Base-by-base conservation (phyloP, 192 early-diverging fungal genomes). In the Coemansia pectinata region DNA sequence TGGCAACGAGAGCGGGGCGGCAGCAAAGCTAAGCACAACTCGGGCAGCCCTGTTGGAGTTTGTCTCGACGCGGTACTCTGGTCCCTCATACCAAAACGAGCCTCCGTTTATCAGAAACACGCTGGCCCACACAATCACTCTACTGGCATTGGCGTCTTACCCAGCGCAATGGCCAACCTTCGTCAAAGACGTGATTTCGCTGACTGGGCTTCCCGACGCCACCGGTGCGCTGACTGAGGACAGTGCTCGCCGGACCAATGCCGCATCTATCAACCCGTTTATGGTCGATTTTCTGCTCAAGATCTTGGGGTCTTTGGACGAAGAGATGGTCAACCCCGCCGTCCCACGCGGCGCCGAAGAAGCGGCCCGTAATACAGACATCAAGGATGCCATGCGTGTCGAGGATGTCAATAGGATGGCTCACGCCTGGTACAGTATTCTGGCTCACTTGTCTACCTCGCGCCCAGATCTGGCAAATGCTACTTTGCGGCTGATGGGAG, bases 371-470 rank as follows among this genome's bases (percentile, higher is more conserved):
- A 97, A 96, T 74, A 92, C 89, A 21, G 73, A 84, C 42, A 91
- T 97, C 74, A 98, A 98, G 82, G 96, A 98, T 68, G 79, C 83
- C 12, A 96, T 98, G 95, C 87, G 96, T 34, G 86, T 90, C 48
- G 84, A 87, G 53, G 91, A 94, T 48, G 89, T 95, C 50, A 87
- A 86, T 17, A 76, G 77, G 47, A 83, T 98, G 60, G 84, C 91
- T 9, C 85, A 86, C 17, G 86, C 78, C 12, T 96, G 94, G 94
- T 90, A 90, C 48, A 89, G 86, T 27, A 72, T 96, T 17, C 72
- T 98, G 62, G 77, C 82, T 38, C 87, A 88, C 36, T 44, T 85
- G 75, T 74, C 78, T 2, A 66, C 73, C 17, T 84, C 84, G 12
- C 84, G 86, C 52, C 78, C 86, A 1, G 87, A 87, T 23, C 88